These are phyloP conservation scores for Pholiota microspora DNA, from an alignment of 768 basidiomycete genomes.

Conservation along the genomic window DNA sequence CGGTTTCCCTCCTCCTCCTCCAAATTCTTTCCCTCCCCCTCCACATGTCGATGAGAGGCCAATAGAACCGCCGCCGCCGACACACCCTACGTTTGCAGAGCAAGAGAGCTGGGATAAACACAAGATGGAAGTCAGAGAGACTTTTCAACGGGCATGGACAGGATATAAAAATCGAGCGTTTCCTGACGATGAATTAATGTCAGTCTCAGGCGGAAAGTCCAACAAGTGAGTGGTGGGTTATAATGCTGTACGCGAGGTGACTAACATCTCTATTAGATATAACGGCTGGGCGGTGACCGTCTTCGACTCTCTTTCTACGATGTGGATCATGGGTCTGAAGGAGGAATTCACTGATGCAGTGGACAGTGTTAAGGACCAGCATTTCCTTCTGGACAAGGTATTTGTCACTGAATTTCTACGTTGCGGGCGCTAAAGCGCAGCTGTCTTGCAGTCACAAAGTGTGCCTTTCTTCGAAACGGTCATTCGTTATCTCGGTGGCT, in stretches of 20 bases:
- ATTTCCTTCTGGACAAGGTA: conserved; percentile 36
- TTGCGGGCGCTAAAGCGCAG: background rate
- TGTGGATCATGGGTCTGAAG: conserved; percentile 75
- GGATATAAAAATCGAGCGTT: conserved; percentile 52
- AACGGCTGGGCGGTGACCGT: conserved; percentile 76
- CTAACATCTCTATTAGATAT: conserved; percentile 39
- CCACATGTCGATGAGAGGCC: background rate
- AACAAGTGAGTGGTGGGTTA: conserved; percentile 47
- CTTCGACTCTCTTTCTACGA: conserved; percentile 81
- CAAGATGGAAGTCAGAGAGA: conserved; percentile 40
- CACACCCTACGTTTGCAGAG: background rate
- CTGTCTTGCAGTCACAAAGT: conserved; percentile 21
- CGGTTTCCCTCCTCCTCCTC: background rate
- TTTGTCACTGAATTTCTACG: background rate
- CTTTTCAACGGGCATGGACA: conserved; percentile 60
- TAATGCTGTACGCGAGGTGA: background rate
- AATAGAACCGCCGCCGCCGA: background rate
- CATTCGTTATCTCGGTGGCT: conserved; percentile 74
- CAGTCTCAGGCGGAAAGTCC: conserved; percentile 43
- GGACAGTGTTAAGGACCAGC: conserved; percentile 42
- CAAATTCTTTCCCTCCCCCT: background rate
- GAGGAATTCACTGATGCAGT: conserved; percentile 65
- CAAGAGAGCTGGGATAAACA: background rate
- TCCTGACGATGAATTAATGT: conserved; percentile 56
- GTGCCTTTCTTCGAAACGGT: conserved; percentile 73